Base-by-base conservation (phyloP, 352 stramenopile genomes). In the Pythium grandisporangium region DNA sequence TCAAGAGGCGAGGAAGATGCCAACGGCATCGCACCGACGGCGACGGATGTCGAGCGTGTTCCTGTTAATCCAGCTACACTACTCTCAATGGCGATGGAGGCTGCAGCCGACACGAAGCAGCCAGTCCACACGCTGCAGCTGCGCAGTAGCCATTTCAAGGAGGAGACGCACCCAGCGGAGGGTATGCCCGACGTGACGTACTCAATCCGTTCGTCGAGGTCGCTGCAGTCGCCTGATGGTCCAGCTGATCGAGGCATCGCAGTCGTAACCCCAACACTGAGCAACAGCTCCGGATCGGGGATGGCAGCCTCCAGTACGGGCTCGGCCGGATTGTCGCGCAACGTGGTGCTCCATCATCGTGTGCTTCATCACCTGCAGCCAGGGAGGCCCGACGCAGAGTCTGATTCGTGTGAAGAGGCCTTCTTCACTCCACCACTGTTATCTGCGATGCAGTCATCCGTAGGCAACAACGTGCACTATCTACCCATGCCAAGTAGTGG, bases 41-140 rank as follows among this genome's bases (percentile, higher is more conserved):
- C 33, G 11, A 38, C 33, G 11, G 11, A 38, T 38, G 19, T 11
- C 13, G 13, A 38, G 11, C 11, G 19, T 16, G 19, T 16, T 20
- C 13, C 33, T 38, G 33, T 38, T 16, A 38, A 11, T 38, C 33
- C 33, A 38, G 33, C 19, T 23, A 24, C 41, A 6, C 33, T 61
- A 6, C 33, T 61, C 27, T 23, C 36, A n/a, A 45, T 61, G 52
- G 52, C 52, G 10, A 61, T 61, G 52, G 52, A 55, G 17, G 22
- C 43, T 1, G 13, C 30, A 22, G 17, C 43, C 16, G 7, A 17
- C 17, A 20, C 33, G 11, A 16, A n/a, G n/a, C n/a, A n/a, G n/a
- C n/a, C n/a, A n/a, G n/a, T n/a, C n/a, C n/a, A n/a, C n/a, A n/a
- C n/a, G n/a, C n/a, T n/a, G n/a, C n/a, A n/a, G n/a, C n/a, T n/a